phyloP scores from a whole-genome alignment of 768 basidiomycete species.

The Russula brevipes region DNA sequence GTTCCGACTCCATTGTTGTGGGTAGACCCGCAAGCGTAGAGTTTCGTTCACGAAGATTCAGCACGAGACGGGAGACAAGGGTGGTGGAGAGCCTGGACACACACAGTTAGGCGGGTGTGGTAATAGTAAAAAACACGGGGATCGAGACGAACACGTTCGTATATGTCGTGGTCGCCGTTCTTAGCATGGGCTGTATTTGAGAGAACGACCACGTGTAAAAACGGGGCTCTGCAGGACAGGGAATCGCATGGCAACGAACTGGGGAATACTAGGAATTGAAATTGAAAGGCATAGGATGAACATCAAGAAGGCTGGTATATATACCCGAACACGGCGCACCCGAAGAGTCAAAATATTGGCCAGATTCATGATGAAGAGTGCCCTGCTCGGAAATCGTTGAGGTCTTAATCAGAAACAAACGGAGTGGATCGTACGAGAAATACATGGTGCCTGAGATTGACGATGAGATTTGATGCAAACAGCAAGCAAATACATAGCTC shows the following conservation, averaged over 20 bases:
- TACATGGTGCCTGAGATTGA: constrained; percentile 8
- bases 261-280: constrained; percentile 6
- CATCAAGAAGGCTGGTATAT: neutral
- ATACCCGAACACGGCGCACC: neutral
- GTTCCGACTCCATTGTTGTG: neutral
- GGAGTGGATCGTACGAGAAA: constrained; percentile 4
- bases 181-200: neutral
- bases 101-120: neutral
- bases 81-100: constrained; percentile 10
- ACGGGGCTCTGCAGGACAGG: neutral
- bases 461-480: neutral
- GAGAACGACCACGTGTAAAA: neutral
- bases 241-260: neutral
- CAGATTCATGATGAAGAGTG: constrained; percentile 10
- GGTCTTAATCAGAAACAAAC: neutral
- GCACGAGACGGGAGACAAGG: constrained; percentile 12
- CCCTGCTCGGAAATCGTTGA: neutral
- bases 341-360: constrained; percentile 8
- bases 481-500: neutral
- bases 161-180: neutral
- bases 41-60: constrained; percentile 12
- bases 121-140: neutral
- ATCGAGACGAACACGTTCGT: constrained; percentile 18
- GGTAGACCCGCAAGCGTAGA: neutral
- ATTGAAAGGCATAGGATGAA: neutral